A percentile compares a stretch with the other conserved stretches of the same genome.
phyloP scores from a whole-genome alignment of 306 rosid species.

The Echinosophora koreensis region DNA sequence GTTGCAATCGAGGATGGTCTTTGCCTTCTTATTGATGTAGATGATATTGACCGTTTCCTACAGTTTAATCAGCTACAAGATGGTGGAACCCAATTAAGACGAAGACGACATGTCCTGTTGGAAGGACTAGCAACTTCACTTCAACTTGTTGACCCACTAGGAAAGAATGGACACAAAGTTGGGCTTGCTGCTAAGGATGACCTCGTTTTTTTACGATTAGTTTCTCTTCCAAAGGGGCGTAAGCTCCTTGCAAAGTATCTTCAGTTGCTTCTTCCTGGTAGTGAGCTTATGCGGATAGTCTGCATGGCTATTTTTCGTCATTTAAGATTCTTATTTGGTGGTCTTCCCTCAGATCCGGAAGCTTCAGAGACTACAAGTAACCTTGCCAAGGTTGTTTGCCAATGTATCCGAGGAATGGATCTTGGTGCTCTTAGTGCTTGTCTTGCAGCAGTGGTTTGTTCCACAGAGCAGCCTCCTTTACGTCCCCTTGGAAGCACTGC shows the following conservation, averaged over 20 bases:
- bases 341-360: conserved; percentile 57
- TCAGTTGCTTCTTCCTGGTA: conserved; percentile 63
- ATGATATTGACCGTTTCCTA: conserved; percentile 62
- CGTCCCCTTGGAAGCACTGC: conserved; percentile 62
- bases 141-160: conserved; percentile 66
- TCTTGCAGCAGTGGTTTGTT: conserved; percentile 70
- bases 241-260: conserved; percentile 63
- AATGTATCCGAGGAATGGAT: conserved; percentile 60
- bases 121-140: conserved; percentile 68
- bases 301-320: conserved; percentile 68
- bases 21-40: conserved; percentile 66
- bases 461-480: conserved; percentile 67
- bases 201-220: conserved; percentile 60
- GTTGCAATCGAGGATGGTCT: conserved; percentile 64
- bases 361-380: conserved; percentile 56
- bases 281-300: conserved; percentile 63
- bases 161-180: conserved; percentile 56
- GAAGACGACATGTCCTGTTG: conserved; percentile 62
- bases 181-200: conserved; percentile 66
- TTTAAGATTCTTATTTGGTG: conserved; percentile 66
- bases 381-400: conserved; percentile 58
- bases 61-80: conserved; percentile 57
- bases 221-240: conserved; percentile 60
- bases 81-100: conserved; percentile 64
- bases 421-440: conserved; percentile 66